Percentiles rank a stretch among this genome's conserved stretches.
phyloP scores from a whole-genome alignment of 176 grass and related monocot genomes.

The Dactylis glomerata region DNA sequence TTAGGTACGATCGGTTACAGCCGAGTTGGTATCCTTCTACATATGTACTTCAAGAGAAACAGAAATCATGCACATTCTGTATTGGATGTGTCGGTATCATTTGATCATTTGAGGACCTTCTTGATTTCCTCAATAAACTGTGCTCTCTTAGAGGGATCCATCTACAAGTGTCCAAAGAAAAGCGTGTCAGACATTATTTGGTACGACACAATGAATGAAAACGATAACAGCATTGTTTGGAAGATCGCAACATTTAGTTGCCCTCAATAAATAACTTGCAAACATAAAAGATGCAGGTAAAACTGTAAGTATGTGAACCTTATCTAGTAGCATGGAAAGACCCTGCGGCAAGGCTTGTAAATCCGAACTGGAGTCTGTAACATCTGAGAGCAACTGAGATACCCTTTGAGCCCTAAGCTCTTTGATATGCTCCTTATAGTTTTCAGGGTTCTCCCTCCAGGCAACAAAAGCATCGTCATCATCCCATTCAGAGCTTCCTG shows the following conservation, averaged over 20 bases:
- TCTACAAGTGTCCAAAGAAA: constrained; percentile 53
- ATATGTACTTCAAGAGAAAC: constrained; percentile 41
- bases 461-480: constrained; percentile 89
- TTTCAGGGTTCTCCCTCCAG: constrained; percentile 79
- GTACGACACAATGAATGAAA: background rate
- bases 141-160: constrained; percentile 71
- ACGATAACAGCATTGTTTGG: background rate
- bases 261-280: background rate
- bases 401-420: constrained; percentile 74
- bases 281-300: background rate
- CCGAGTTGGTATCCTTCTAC: constrained; percentile 26
- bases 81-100: constrained; percentile 31
- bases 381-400: constrained; percentile 43
- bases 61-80: constrained; percentile 23
- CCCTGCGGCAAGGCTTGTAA: constrained; percentile 59
- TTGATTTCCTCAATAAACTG: constrained; percentile 63
- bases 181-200: background rate
- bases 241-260: background rate
- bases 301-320: constrained; percentile 50
- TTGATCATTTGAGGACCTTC: constrained; percentile 49
- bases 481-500: constrained; percentile 54
- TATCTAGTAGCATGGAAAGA: constrained; percentile 79
- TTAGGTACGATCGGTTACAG: constrained; percentile 5
- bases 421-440: constrained; percentile 61
- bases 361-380: constrained; percentile 55